Percentiles rank a stretch among this genome's conserved stretches.
phyloP scores from a whole-genome alignment of 805 yeast genomes.

The Candida ovalis region DNA sequence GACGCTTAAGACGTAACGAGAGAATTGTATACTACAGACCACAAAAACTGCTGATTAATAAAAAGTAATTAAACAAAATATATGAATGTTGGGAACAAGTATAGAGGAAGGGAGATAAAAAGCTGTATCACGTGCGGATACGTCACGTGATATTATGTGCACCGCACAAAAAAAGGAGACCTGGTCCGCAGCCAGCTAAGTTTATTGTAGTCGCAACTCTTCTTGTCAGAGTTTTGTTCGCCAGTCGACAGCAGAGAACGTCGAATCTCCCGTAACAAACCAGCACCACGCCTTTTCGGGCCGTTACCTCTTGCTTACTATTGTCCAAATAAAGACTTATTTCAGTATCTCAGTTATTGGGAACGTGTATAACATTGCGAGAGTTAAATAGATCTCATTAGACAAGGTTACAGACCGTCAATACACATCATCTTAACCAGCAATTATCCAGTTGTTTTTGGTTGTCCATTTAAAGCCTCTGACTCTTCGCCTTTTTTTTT shows the following conservation, averaged over 20 bases:
- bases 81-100: no score
- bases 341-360: not conserved
- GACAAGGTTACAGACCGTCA: not conserved
- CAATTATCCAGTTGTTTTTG: not conserved
- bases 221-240: not conserved
- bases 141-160: not conserved
- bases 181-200: no score
- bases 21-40: no score
- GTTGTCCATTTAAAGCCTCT: not conserved
- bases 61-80: not conserved
- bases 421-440: not conserved
- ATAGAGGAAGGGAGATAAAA: no score
- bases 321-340: not conserved
- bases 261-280: not conserved
- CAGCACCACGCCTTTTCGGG: not conserved
- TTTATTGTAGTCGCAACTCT: no score
- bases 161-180: not conserved
- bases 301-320: not conserved
- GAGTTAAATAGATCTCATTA: not conserved
- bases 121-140: no score
- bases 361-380: not conserved
- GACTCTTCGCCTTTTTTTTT: not conserved
- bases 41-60: not conserved
- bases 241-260: not conserved
- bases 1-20: no score